phyloP scores from a whole-genome alignment of 768 basidiomycete species.

The Favolaschia claudopus region DNA sequence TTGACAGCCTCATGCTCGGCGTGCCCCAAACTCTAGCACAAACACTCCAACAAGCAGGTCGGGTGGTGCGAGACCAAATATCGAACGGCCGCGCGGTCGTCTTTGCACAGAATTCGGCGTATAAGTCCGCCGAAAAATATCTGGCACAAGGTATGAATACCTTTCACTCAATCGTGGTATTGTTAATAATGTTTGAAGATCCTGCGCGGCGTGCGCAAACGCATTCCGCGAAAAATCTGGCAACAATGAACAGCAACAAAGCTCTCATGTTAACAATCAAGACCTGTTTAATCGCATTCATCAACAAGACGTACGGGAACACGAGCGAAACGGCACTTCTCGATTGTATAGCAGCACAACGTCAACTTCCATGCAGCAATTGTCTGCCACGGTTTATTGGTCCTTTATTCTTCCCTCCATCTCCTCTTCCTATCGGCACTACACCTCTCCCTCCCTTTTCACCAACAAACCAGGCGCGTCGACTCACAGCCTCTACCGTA shows the following conservation, averaged over 20 bases:
- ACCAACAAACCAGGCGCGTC: neutral
- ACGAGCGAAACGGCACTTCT: neutral
- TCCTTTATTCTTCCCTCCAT: neutral
- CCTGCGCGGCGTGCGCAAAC: neutral
- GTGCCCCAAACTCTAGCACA: slow-evolving; percentile 2
- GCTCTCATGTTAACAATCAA: neutral
- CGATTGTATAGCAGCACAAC: slow-evolving; percentile 5
- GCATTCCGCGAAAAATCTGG: neutral
- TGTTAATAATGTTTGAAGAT: neutral
- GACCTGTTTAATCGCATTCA: slow-evolving; percentile 1
- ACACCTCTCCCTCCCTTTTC: neutral
- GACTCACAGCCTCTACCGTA: neutral
- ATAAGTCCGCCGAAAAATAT: slow-evolving; percentile 4
- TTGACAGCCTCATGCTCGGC: slow-evolving; percentile 3
- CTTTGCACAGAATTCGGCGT: slow-evolving; percentile 6
- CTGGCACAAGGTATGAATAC: neutral
- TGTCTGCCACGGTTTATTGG: neutral
- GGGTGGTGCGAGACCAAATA: slow-evolving; percentile 2
- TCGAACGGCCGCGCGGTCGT: neutral
- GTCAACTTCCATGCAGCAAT: slow-evolving; percentile 9
- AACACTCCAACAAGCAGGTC: slow-evolving; percentile 10
- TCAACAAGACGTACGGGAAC: slow-evolving; percentile 14
- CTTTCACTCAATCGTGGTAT: neutral
- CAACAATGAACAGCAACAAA: slow-evolving; percentile 2
- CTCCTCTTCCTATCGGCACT: neutral